Base-by-base conservation (phyloP, 75 land plant species). In the Cryptomeria japonica region DNA sequence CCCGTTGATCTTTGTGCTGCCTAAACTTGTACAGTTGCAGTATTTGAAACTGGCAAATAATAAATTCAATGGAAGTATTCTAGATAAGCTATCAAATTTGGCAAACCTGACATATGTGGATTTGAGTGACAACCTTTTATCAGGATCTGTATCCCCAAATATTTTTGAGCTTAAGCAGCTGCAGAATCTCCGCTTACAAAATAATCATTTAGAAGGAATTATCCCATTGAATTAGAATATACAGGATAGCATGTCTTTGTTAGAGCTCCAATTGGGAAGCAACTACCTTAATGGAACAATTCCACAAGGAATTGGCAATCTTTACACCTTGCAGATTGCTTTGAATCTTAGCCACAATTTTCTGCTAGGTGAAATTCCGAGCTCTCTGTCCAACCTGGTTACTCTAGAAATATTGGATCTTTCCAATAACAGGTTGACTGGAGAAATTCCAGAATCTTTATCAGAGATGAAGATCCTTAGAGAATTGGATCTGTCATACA, bases 261-360 rank as follows among this genome's bases (percentile, higher is more conserved):
- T 84, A 32, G 92, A 87, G 83, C 90, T 95, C 14, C 92, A 92
- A 61, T 87, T 95, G 8, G 94, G 93, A 9, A 64, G 55, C 78
- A 95, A 95, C 77, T 42, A 85, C 39, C 87, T 95, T 9, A 85
- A 36, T 47, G 58, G 28, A 80, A 9, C 28, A 1, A 39, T 80
- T 80, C n/a, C 44, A 19, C 18, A 18, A 42, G 83, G 46, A 39
- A 5, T 41, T 19, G 1, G 28, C 7, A 41, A 80, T 7, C 28
- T 80, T 19, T 1, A 22, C 25, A 80, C 1, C 28, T 42, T 80
- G 83, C 83, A 92, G 79, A 92, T 80, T 80, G 22, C 41, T 39
- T 42, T 80, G 28, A 80, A 80, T 80, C 83, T 80, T 47, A 80
- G 83, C 83, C 18, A 6, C 25, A 80, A 80, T 80, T 38, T 42